Percentiles rank a stretch among this genome's conserved stretches.
phyloP scores from a whole-genome alignment of 169 alveolate species.

The Amoebophrya sp. region DNA sequence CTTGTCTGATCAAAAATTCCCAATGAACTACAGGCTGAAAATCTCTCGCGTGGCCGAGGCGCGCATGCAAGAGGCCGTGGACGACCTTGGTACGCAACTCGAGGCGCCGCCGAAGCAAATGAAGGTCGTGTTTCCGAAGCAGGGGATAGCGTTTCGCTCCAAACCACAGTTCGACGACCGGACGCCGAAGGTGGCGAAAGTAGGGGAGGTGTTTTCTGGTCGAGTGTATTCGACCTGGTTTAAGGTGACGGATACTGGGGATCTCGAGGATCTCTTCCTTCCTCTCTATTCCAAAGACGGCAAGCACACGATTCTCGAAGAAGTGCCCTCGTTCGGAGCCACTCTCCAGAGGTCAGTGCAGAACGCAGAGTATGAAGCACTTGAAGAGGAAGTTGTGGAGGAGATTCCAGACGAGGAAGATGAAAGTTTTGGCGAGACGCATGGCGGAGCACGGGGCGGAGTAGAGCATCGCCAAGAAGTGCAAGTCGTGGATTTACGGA shows the following conservation, averaged over 20 bases:
- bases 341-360: too few relatives aligned
- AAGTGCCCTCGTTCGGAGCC: background rate
- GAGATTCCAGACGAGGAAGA: too few relatives aligned
- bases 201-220: background rate
- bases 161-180: background rate
- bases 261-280: background rate
- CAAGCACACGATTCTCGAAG: background rate
- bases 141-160: background rate
- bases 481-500: too few relatives aligned
- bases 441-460: too few relatives aligned
- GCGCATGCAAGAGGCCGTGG: background rate
- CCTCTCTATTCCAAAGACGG: background rate
- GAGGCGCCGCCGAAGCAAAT: background rate
- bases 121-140: background rate
- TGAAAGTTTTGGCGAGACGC: too few relatives aligned
- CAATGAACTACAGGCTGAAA: background rate
- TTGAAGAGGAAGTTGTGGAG: too few relatives aligned
- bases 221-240: background rate
- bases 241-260: background rate
- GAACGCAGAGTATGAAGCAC: too few relatives aligned
- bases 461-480: too few relatives aligned
- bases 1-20: too few relatives aligned
- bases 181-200: background rate
- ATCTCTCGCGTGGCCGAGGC: background rate
- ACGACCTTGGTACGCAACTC: background rate